Percentiles rank a stretch among this genome's conserved stretches.
phyloP scores from a whole-genome alignment of 345 rosid genomes.

The Aegle marmelos region DNA sequence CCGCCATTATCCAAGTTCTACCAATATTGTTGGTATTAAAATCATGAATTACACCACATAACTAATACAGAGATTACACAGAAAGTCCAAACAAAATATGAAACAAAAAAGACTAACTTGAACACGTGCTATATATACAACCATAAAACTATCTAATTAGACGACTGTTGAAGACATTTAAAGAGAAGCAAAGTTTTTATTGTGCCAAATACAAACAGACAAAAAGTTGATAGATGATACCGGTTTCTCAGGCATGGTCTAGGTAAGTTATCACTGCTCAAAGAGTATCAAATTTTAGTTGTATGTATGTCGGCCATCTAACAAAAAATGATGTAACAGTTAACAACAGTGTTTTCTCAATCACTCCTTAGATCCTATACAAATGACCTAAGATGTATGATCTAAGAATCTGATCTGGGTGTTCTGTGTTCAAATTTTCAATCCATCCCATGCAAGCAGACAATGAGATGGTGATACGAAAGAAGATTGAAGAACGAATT shows the following conservation, averaged over 20 bases:
- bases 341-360: background rate
- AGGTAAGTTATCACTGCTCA: background rate
- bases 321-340: background rate
- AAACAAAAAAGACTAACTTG: background rate
- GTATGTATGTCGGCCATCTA: background rate
- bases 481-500: background rate
- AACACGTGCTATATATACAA: background rate
- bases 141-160: background rate
- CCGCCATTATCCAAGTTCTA: background rate
- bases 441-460: background rate
- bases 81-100: background rate
- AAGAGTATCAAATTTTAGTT: background rate
- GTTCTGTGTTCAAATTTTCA: background rate
- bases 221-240: background rate
- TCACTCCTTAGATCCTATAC: background rate
- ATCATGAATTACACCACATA: background rate
- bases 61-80: background rate
- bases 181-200: background rate
- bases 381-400: no score
- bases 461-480: background rate
- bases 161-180: background rate
- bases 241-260: background rate
- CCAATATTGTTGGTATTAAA: background rate
- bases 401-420: background rate
- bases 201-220: background rate